Conservation (phyloP, 2,329 filamentous ascomycete genomes). For the Aphanocladium album region DNA sequence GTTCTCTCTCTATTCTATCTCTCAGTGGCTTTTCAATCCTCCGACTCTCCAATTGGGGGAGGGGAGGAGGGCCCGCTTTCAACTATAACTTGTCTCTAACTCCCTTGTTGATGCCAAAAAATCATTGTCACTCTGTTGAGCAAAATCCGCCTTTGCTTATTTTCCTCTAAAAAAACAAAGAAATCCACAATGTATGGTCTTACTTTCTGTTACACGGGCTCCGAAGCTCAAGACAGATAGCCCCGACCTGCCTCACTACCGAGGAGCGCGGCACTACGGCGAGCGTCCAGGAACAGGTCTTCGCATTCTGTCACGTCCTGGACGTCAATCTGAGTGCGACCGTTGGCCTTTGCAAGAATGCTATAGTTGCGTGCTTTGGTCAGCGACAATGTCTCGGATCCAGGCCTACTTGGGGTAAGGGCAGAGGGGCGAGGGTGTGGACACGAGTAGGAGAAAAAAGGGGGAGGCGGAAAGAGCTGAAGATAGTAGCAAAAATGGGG, state of each 20-base stretch:
- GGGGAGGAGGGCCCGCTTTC: not conserved
- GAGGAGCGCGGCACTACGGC: constrained; percentile 69
- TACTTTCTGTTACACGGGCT: constrained; percentile 8
- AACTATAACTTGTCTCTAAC: not conserved
- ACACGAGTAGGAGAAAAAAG: constrained; percentile 2
- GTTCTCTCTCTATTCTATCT: not conserved
- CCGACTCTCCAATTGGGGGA: not conserved
- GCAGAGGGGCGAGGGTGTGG: constrained; percentile 7
- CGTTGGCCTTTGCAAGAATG: constrained; percentile 83
- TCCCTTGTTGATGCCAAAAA: constrained; percentile 1
- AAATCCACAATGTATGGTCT: not conserved
- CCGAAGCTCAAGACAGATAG: constrained; percentile 51
- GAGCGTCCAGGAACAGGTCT: constrained; percentile 77
- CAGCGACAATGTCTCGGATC: constrained; percentile 28
- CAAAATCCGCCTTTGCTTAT: not conserved
- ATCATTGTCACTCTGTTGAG: not conserved
- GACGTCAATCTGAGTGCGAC: constrained; percentile 69
- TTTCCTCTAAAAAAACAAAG: not conserved
- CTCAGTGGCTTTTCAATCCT: not conserved
- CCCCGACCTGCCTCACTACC: constrained; percentile 55
- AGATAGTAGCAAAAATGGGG: not conserved
- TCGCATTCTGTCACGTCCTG: constrained; percentile 77
- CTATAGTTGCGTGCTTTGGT: constrained; percentile 38
- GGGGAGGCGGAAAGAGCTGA: constrained; percentile 1
- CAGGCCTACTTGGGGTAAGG: constrained; percentile 9